Percentiles rank a stretch among this genome's conserved stretches.
These are phyloP conservation scores for Termitomyces eurrhizus DNA, from an alignment of 768 basidiomycete genomes.

Conservation along the genomic window DNA sequence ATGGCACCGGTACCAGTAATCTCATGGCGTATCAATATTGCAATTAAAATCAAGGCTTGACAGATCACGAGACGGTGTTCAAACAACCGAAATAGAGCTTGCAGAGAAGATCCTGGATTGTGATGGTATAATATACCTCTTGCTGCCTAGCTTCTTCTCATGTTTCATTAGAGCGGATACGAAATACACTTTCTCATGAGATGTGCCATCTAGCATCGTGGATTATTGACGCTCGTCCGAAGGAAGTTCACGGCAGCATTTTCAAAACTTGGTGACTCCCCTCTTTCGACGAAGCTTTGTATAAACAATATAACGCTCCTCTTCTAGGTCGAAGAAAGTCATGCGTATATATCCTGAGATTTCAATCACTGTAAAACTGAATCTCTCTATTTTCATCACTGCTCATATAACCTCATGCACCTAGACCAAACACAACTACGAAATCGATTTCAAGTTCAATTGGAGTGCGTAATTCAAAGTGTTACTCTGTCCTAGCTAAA, in stretches of 20 bases:
- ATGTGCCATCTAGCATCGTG: constrained; percentile 92
- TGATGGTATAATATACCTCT: constrained; percentile 47
- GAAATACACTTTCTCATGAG: constrained; percentile 83
- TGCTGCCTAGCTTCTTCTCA: background rate
- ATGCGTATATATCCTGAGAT: constrained; percentile 68
- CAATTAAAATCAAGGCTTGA: constrained; percentile 5
- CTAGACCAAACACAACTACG: constrained; percentile 71
- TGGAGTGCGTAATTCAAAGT: constrained; percentile 53
- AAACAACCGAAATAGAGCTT: constrained; percentile 68
- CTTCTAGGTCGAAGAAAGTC: constrained; percentile 63
- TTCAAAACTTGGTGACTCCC: constrained; percentile 64
- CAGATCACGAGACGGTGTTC: constrained; percentile 55
- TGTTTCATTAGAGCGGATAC: constrained; percentile 58
- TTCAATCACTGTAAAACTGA: constrained; percentile 52
- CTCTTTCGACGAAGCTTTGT: background rate
- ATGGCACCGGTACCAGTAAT: constrained; percentile 47
- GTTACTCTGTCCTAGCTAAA: constrained; percentile 3
- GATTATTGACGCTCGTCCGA: constrained; percentile 68
- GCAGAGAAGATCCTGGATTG: constrained; percentile 78
- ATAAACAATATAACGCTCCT: background rate
- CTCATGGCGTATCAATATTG: background rate
- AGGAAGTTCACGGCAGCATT: constrained; percentile 68
- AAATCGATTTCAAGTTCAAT: constrained; percentile 66
- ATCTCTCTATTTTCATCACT: background rate
- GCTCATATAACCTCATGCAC: background rate